phyloP scores from a whole-genome alignment of 192 early-diverging fungal genomes.

The Backusella circina region DNA sequence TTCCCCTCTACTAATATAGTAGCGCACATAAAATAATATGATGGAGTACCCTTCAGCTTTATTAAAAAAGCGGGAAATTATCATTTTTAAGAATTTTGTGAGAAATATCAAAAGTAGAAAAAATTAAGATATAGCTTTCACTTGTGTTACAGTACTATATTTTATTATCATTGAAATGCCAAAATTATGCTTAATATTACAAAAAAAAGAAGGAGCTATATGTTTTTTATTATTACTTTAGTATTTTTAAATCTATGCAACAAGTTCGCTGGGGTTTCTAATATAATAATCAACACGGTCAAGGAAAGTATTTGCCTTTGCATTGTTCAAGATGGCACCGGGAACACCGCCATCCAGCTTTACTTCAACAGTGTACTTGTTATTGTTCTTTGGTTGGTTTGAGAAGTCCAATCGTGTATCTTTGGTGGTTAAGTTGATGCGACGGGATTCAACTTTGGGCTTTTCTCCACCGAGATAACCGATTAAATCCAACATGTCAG shows the following conservation, averaged over 20 bases:
- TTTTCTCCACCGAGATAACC: slow-evolving; percentile 41
- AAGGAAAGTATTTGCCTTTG: slow-evolving; percentile 44
- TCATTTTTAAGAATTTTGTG: not conserved
- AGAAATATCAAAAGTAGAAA: not conserved
- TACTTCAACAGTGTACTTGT: slow-evolving; percentile 33
- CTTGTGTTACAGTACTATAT: not conserved
- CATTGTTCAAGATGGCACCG: slow-evolving; percentile 27
- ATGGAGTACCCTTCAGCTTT: not conserved
- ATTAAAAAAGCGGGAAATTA: not conserved
- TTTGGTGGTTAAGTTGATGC: slow-evolving; percentile 29
- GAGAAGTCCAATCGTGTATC: slow-evolving; percentile 31
- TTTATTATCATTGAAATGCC: not conserved
- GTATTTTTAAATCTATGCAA: slow-evolving; percentile 22
- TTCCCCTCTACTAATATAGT: too few species aligned
- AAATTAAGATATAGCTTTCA: not conserved
- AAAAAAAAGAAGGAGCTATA: not conserved
- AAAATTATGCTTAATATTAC: not conserved
- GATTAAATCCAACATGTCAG: slow-evolving; percentile 39
- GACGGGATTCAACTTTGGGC: slow-evolving; percentile 21
- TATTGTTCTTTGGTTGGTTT: slow-evolving; percentile 25
- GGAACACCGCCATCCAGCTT: slow-evolving; percentile 44
- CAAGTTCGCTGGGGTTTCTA: slow-evolving; percentile 46
- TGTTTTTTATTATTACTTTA: not conserved
- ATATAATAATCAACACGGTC: slow-evolving; percentile 49
- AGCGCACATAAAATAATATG: not conserved